phyloP scores from a whole-genome alignment of 306 rosid species.

The Abrus precatorius region DNA sequence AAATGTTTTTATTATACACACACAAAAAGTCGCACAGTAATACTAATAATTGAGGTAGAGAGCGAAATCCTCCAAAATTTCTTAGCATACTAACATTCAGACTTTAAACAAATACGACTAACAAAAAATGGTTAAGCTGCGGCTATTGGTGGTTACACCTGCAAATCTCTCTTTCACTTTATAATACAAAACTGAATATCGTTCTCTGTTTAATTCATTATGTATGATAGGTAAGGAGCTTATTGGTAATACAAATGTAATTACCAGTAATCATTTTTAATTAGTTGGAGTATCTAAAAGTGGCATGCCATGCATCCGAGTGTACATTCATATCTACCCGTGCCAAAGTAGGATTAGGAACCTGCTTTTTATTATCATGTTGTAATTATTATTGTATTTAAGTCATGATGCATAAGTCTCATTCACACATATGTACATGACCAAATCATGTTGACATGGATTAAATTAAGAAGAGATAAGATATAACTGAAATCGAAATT shows the following conservation, averaged over 20 bases:
- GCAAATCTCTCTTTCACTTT: slow-evolving; percentile 12
- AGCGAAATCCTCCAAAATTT: no score
- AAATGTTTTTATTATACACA: no score
- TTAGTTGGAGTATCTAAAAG: slow-evolving; percentile 16
- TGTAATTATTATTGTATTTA: not conserved
- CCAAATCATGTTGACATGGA: slow-evolving; percentile 24
- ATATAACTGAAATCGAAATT: slow-evolving; percentile 30
- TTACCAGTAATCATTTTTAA: slow-evolving; percentile 5
- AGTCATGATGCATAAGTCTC: slow-evolving; percentile 37
- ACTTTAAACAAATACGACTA: slow-evolving; percentile 21
- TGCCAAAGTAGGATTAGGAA: slow-evolving; percentile 24
- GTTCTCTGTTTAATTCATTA: slow-evolving; percentile 12
- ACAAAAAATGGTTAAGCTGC: not conserved
- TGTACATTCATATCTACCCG: slow-evolving; percentile 29
- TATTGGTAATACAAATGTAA: not conserved
- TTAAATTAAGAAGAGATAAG: slow-evolving; percentile 32
- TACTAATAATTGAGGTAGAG: no score
- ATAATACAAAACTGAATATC: not conserved
- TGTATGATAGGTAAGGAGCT: not conserved
- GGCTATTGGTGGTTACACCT: slow-evolving; percentile 39
- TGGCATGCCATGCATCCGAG: slow-evolving; percentile 32
- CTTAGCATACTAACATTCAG: not conserved
- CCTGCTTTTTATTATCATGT: not conserved
- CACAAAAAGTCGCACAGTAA: no score
- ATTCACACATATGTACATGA: slow-evolving; percentile 45